Evolutionary conservation across 2,329 filamentous ascomycete species (phyloP).

Genomic region (Aspergillus sp.): DNA sequence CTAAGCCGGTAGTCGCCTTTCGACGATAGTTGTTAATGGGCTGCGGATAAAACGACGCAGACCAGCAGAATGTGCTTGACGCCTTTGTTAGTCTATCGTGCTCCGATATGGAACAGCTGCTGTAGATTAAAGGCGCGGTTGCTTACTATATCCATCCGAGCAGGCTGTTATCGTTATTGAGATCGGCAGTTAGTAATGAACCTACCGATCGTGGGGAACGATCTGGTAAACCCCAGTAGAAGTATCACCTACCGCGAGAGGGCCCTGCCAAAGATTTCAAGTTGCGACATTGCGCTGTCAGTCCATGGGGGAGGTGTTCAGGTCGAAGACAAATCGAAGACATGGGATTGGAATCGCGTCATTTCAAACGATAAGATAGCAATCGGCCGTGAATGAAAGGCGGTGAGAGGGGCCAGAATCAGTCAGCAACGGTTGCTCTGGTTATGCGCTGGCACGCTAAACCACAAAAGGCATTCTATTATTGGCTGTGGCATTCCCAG

Average conservation of each 20-base stretch:
- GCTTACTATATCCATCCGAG: slow-evolving; percentile 72
- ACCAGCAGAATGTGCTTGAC: slow-evolving; percentile 68
- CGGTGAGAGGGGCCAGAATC: slow-evolving; percentile 6
- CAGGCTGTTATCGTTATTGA: slow-evolving; percentile 42
- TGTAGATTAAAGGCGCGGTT: neutral
- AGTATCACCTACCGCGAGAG: slow-evolving; percentile 42
- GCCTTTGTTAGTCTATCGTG: neutral
- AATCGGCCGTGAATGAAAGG: neutral
- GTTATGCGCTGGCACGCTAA: slow-evolving; percentile 42
- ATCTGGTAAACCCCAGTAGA: neutral
- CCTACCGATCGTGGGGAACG: neutral
- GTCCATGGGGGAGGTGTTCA: neutral
- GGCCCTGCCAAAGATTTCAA: slow-evolving; percentile 38
- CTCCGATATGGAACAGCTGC: neutral
- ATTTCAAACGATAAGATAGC: slow-evolving; percentile 25
- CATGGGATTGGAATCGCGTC: slow-evolving; percentile 6
- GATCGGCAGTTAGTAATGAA: slow-evolving; percentile 29
- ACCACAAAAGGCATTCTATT: slow-evolving; percentile 43
- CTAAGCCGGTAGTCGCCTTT: slow-evolving; percentile 76
- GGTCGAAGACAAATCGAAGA: neutral
- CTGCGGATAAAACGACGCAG: slow-evolving; percentile 89
- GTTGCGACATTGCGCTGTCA: slow-evolving; percentile 28
- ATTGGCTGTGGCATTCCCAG: slow-evolving; percentile 18
- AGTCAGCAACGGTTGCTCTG: slow-evolving; percentile 38
- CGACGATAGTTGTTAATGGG: slow-evolving; percentile 75